Percentiles rank a stretch among this genome's conserved stretches.
These are phyloP conservation scores for Solanum sparsipilum DNA, from an alignment of 257 asterid species.

Conservation along the genomic window DNA sequence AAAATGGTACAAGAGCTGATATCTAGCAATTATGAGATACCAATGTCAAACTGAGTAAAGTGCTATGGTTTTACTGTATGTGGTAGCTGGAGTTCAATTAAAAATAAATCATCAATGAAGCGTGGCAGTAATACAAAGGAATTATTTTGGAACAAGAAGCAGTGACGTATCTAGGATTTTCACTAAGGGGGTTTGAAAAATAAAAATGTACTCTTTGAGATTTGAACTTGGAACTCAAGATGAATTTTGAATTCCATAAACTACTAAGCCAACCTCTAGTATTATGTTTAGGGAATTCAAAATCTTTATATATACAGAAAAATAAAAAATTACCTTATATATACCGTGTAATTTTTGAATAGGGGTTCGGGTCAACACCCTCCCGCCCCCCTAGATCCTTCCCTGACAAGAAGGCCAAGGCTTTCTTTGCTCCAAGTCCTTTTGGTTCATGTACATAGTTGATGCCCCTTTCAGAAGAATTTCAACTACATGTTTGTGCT, in stretches of 20 bases:
- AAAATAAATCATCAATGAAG: background rate
- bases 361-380: background rate
- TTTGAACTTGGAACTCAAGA: background rate
- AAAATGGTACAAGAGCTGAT: background rate
- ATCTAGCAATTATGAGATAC: background rate
- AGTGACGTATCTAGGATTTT: background rate
- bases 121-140: background rate
- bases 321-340: background rate
- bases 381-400: background rate
- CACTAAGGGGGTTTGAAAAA: background rate
- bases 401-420: background rate
- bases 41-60: background rate
- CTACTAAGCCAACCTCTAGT: background rate
- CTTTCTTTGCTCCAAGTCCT: background rate
- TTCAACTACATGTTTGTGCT: background rate
- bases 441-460: background rate
- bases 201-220: background rate
- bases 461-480: background rate
- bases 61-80: background rate
- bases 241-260: background rate
- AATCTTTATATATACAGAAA: background rate
- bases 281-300: background rate
- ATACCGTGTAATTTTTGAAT: background rate
- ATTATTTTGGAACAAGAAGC: background rate
- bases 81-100: background rate